Conservation (phyloP, 1,139 yeast species). For the Debaryomyces udenii region DNA sequence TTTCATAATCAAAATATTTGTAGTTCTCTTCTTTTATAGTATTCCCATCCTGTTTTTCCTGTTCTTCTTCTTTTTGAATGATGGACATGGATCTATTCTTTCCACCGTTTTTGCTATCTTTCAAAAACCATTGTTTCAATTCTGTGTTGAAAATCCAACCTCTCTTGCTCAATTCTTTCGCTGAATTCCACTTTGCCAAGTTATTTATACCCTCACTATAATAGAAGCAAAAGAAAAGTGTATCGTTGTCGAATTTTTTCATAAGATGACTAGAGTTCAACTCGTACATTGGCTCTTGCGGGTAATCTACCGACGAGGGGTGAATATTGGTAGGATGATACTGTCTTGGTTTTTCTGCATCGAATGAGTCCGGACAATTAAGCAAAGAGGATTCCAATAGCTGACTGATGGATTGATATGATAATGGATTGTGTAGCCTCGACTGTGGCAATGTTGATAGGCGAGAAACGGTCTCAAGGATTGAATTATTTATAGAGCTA, state of each 20-base stretch:
- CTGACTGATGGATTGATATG: slow-evolving; percentile 57
- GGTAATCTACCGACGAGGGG: slow-evolving; percentile 89
- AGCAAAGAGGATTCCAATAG: slow-evolving; percentile 75
- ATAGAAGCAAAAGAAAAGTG: slow-evolving; percentile 90
- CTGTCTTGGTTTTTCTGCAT: slow-evolving; percentile 82
- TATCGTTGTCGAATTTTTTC: slow-evolving; percentile 80
- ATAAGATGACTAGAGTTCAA: slow-evolving; percentile 56
- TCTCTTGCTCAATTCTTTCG: slow-evolving; percentile 75
- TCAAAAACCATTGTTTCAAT: slow-evolving; percentile 79
- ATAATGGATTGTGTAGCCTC: slow-evolving; percentile 52
- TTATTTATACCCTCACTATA: slow-evolving; percentile 54
- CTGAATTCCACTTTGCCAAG: slow-evolving; percentile 71
- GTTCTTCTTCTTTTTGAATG: slow-evolving; percentile 32
- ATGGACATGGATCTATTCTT: slow-evolving; percentile 48
- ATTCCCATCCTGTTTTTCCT: slow-evolving; percentile 16
- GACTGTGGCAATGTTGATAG: slow-evolving; percentile 36
- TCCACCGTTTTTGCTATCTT: slow-evolving; percentile 44
- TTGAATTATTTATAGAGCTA: slow-evolving; percentile 24
- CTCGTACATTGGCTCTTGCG: slow-evolving; percentile 81
- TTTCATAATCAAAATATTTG: slow-evolving; percentile 88
- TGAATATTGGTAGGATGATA: slow-evolving; percentile 84
- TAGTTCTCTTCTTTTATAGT: slow-evolving; percentile 54
- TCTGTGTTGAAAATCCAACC: slow-evolving; percentile 88
- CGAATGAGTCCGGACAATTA: slow-evolving; percentile 91
- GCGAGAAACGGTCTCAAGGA: slow-evolving; percentile 35